Evolutionary conservation across 2,329 filamentous ascomycete species (phyloP).

Genomic region (Colletotrichum limetticola): DNA sequence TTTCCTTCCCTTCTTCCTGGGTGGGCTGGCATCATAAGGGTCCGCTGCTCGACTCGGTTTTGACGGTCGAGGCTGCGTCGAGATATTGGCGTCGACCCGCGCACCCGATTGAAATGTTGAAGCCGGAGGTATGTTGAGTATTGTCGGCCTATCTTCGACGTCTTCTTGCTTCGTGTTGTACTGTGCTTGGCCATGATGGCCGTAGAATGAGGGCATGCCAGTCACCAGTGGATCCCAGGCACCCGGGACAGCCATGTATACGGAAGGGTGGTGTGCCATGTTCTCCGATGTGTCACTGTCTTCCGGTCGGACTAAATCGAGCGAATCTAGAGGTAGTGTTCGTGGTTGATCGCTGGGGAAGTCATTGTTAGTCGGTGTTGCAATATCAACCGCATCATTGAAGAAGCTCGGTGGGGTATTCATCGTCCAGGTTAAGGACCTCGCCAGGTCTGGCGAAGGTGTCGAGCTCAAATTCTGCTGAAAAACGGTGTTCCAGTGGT

Average conservation of each 20-base stretch:
- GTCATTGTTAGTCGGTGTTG: conserved; percentile 31
- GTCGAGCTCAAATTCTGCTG: not conserved
- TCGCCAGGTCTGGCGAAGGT: not conserved
- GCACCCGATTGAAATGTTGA: conserved; percentile 15
- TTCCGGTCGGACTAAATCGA: not conserved
- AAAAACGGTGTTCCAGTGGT: not conserved
- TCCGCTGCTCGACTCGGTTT: conserved; percentile 35
- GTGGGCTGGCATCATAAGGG: conserved; percentile 29
- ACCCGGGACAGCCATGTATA: conserved; percentile 20
- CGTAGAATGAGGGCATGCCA: conserved; percentile 8
- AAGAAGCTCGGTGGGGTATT: conserved; percentile 35
- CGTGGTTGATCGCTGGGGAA: conserved; percentile 34
- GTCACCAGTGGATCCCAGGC: conserved; percentile 24
- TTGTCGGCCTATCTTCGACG: not conserved
- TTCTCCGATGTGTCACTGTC: conserved; percentile 7
- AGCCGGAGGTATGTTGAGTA: conserved; percentile 12
- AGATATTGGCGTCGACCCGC: conserved; percentile 11
- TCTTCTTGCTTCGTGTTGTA: conserved; percentile 30
- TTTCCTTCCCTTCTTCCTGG: conserved; percentile 43
- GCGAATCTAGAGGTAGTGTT: conserved; percentile 11
- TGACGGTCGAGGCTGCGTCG: conserved; percentile 12
- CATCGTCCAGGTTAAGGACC: conserved; percentile 20
- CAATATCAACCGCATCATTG: conserved; percentile 32
- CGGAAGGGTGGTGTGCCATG: conserved; percentile 19
- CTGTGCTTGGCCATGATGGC: conserved; percentile 17